Evolutionary conservation across 305 asterid species (phyloP), one percentile per base, ranked within the genome.

Genomic region (Fraxinus paxiana): DNA sequence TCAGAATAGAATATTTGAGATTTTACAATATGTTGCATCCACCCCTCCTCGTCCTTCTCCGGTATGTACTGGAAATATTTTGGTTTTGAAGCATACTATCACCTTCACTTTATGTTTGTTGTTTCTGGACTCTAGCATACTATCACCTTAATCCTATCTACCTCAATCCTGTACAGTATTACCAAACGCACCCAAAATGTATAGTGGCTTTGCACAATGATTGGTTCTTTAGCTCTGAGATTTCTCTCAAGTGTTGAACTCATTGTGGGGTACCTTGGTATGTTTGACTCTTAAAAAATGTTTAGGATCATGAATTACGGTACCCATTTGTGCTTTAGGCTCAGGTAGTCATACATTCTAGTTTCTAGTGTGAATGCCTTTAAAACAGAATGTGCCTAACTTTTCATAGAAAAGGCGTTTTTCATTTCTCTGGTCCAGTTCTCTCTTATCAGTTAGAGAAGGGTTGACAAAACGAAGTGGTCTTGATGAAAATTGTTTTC

Each of bases 11-110:
- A 56, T 91, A 71, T 95, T 89, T 26, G 97, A 92, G 20, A 83
- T 95, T 80, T 84, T 95, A 85, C 95, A 90, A 83, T 95, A 89
- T 81, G 79, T 95, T 75, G 97, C 98, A 83, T 91, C 98, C 51
- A 80, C 85, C 82, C 83, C 91, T 38, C 81, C 92, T 73, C 89
- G 78, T 15, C 91, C 93, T 85, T 67, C 90, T 87, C 96, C 88
- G 97, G 98, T 95, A 85, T 80, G 84, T 76, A 30, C 4, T 37
- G 8, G 35, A 48, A 65, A 28, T 77, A 79, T 76, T 35, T 72
- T 54, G 59, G 34, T 22, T 31, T 48, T 48, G 26, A 9, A 79
- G 75, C 74, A 48, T 72, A 26, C 63, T 8, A 72, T 41, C 77
- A 65, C 28, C 37, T 65, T 9, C 5, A 9, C 20, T 63, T 65